These are phyloP conservation scores for Begonia fuchsioides DNA, from an alignment of 306 rosid species.

Conservation along the genomic window DNA sequence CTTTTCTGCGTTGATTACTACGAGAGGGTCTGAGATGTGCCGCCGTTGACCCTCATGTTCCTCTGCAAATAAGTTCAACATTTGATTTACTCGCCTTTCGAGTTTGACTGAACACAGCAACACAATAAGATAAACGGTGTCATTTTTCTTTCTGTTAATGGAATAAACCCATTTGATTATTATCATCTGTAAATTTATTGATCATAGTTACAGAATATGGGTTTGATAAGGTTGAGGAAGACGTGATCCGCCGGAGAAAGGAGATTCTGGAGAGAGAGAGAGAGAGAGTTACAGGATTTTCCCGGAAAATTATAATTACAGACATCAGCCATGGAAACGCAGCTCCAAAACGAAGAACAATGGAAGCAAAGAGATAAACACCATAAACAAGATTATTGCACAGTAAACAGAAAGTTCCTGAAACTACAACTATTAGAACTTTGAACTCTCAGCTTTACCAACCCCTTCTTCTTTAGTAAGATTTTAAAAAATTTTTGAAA, in stretches of 20 bases:
- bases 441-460: background rate
- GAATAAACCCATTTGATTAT: no score
- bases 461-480: conserved; percentile 6
- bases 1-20: conserved; percentile 64
- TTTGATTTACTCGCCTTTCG: conserved; percentile 14
- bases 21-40: conserved; percentile 29
- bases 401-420: background rate
- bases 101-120: background rate
- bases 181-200: no score
- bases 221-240: no score
- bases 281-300: no score
- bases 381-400: background rate
- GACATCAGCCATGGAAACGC: no score
- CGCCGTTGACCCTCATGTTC: conserved; percentile 48
- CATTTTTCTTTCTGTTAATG: no score
- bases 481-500: background rate
- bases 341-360: no score
- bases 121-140: conserved; percentile 3
- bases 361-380: no score
- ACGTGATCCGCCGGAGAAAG: no score
- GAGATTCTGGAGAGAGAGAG: no score
- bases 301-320: no score
- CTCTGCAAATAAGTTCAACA: conserved; percentile 45
- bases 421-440: conserved; percentile 7
- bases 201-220: no score